phyloP scores from a whole-genome alignment of 1,139 yeast genomes.

The Yamadazyma friedrichii region DNA sequence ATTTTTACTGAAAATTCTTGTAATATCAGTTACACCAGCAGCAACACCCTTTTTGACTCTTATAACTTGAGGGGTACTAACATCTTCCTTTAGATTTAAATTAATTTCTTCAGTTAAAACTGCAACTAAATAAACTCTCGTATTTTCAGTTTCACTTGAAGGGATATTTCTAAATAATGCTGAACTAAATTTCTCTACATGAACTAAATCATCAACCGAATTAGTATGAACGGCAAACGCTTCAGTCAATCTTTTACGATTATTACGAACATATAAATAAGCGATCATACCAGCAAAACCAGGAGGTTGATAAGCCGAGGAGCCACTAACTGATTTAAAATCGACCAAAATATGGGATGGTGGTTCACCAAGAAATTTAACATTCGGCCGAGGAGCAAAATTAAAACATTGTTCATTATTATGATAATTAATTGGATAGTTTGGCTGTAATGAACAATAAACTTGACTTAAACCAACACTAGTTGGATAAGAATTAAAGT shows the following conservation, averaged over 20 bases:
- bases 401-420: conserved; percentile 29
- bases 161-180: conserved; percentile 81
- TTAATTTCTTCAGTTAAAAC: conserved; percentile 62
- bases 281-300: conserved; percentile 75
- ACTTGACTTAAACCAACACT: conserved; percentile 66
- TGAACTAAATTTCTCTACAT: conserved; percentile 69
- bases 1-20: conserved; percentile 70
- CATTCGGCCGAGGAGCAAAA: conserved; percentile 45
- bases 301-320: conserved; percentile 60
- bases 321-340: conserved; percentile 68
- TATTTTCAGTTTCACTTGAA: conserved; percentile 59
- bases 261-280: conserved; percentile 68
- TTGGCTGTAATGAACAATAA: conserved; percentile 69
- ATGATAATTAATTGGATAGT: conserved; percentile 59
- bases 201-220: conserved; percentile 56
- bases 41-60: conserved; percentile 77
- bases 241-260: conserved; percentile 69
- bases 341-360: conserved; percentile 82
- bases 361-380: conserved; percentile 48
- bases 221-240: conserved; percentile 71
- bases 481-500: conserved; percentile 47
- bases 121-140: conserved; percentile 67
- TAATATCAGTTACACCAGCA: conserved; percentile 84
- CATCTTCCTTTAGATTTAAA: conserved; percentile 25
- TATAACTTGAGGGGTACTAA: conserved; percentile 28